These are phyloP conservation scores for Pichia sp. DNA, from an alignment of 1,139 yeast genomes.

Conservation along the genomic window DNA sequence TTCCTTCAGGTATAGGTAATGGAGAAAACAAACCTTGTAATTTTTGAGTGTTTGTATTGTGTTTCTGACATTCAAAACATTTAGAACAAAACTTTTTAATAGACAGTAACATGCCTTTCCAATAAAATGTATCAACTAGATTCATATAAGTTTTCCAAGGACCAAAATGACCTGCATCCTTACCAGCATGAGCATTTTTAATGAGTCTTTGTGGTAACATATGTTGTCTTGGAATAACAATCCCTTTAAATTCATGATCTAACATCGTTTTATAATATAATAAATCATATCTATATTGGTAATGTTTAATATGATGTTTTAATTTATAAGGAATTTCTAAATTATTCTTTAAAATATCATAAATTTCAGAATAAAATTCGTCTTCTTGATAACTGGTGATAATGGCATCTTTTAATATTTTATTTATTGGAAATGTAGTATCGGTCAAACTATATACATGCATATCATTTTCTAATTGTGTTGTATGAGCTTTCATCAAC, in stretches of 20 bases:
- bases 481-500: too few relatives aligned
- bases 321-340: background rate
- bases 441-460: background rate
- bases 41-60: background rate
- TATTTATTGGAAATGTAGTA: background rate
- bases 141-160: background rate
- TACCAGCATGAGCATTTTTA: background rate
- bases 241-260: background rate
- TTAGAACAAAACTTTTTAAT: background rate
- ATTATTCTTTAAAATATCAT: background rate
- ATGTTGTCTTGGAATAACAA: background rate
- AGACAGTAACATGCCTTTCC: conserved; percentile 1
- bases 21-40: conserved; percentile 5
- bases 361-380: background rate
- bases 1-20: conserved; percentile 1
- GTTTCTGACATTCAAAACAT: conserved; percentile 2
- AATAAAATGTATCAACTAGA: background rate
- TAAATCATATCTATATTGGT: background rate
- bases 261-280: background rate
- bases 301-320: conserved; percentile 2
- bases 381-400: background rate
- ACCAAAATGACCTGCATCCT: conserved; percentile 5
- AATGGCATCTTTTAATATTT: background rate
- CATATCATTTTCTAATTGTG: background rate
- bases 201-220: background rate